phyloP scores from a whole-genome alignment of 2,329 filamentous ascomycete species.

The Cordyceps fumosorosea region DNA sequence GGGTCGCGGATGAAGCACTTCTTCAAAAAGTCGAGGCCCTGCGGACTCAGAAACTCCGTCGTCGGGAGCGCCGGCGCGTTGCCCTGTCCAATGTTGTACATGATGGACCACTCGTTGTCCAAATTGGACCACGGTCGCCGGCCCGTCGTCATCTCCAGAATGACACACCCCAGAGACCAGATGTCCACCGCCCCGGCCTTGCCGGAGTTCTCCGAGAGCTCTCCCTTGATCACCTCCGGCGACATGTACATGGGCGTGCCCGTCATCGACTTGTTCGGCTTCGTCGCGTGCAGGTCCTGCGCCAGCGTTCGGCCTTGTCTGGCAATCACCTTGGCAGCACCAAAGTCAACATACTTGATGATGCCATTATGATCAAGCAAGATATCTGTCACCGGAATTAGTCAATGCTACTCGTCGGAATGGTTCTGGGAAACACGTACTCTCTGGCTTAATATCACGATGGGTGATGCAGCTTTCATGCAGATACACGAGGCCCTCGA shows the following conservation, averaged over 20 bases:
- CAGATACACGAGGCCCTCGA: conserved; percentile 89
- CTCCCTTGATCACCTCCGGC: conserved; percentile 93
- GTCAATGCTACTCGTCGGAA: background rate
- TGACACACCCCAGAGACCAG: conserved; percentile 94
- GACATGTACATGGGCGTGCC: conserved; percentile 99
- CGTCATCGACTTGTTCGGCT: conserved; percentile 84
- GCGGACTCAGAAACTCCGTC: conserved; percentile 72
- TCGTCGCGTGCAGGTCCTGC: conserved; percentile 48
- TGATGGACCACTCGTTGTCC: conserved; percentile 99
- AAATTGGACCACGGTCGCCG: conserved; percentile 89
- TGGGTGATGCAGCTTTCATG: conserved; percentile 90
- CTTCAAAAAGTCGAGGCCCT: conserved; percentile 81
- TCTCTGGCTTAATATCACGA: conserved; percentile 96
- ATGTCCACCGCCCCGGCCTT: conserved; percentile 86
- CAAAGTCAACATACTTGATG: conserved; percentile 99
- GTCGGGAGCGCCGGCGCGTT: conserved; percentile 83
- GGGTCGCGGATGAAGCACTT: conserved; percentile 85
- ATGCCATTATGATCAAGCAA: conserved; percentile 95
- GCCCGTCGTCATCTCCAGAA: conserved; percentile 95
- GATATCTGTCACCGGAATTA: conserved; percentile 56
- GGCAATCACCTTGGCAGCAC: conserved; percentile 93
- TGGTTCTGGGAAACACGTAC: conserved; percentile 42
- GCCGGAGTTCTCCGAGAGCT: conserved; percentile 66
- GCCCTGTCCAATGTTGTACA: conserved; percentile 99
- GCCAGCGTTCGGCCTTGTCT: conserved; percentile 84